Evolutionary conservation across 345 rosid genomes (phyloP).

Genomic region (Citrus cavaleriei): DNA sequence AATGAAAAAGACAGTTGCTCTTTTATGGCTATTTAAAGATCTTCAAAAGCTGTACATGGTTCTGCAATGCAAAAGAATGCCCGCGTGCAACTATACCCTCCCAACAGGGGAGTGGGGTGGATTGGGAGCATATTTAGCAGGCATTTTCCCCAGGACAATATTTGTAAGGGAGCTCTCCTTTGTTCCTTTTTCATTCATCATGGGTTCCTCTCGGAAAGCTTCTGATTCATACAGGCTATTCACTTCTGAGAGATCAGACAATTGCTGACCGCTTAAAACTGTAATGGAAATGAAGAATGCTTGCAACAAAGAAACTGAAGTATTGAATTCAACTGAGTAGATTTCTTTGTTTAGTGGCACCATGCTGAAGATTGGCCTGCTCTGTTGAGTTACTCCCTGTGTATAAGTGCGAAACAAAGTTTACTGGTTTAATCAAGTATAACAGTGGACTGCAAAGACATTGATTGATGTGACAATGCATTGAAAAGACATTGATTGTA

Average conservation of each 20-base stretch:
- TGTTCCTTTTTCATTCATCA: conserved; percentile 9
- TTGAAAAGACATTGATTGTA: not conserved
- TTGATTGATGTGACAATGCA: too few species aligned
- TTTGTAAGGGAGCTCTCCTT: conserved; percentile 13
- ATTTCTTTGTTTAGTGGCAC: conserved; percentile 47
- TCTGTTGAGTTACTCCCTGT: conserved; percentile 38
- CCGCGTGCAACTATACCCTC: conserved; percentile 43
- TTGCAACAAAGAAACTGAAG: conserved; percentile 56
- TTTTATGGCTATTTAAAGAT: not conserved
- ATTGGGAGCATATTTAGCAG: conserved; percentile 50
- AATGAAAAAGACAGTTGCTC: not conserved
- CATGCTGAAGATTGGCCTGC: conserved; percentile 51
- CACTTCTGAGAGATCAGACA: conserved; percentile 28
- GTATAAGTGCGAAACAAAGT: conserved; percentile 2
- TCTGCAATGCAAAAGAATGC: not conserved
- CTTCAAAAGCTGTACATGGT: conserved; percentile 11
- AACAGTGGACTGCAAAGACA: not conserved
- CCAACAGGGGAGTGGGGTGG: conserved; percentile 87
- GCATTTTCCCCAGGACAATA: conserved; percentile 13
- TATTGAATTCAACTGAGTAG: conserved; percentile 58
- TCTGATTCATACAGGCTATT: conserved; percentile 14
- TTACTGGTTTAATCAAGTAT: not conserved
- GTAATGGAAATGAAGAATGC: conserved; percentile 72
- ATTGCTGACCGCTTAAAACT: conserved; percentile 35
- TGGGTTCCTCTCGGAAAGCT: conserved; percentile 15